Percentiles rank a stretch among this genome's conserved stretches.
Conservation (phyloP, 2,329 filamentous ascomycete species). For the Didymella exigua region DNA sequence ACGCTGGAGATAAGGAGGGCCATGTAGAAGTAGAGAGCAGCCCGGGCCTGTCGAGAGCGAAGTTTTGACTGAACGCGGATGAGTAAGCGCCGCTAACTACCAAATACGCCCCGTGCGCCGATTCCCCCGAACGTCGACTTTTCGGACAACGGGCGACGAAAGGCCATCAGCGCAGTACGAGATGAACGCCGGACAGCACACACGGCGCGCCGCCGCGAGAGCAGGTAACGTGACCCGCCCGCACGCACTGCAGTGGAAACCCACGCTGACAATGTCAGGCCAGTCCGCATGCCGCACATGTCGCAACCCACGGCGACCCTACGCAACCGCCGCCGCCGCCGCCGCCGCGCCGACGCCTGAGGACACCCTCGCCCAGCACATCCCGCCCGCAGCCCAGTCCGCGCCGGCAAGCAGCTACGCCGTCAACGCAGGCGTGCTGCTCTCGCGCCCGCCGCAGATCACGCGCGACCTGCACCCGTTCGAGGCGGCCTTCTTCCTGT, state of each 20-base stretch:
- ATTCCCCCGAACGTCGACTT: conserved; percentile 35
- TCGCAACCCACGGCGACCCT: conserved; percentile 45
- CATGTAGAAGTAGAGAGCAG: conserved; percentile 54
- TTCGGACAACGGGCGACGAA: neutral
- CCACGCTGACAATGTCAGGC: conserved; percentile 44
- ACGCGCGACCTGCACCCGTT: conserved; percentile 85
- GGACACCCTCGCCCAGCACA: conserved; percentile 34
- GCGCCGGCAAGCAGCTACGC: conserved; percentile 53
- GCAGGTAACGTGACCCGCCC: conserved; percentile 40
- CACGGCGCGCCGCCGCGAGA: conserved; percentile 50
- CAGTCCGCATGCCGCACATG: conserved; percentile 55
- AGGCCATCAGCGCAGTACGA: conserved; percentile 7
- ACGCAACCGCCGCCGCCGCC: conserved; percentile 45
- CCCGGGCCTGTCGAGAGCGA: conserved; percentile 14
- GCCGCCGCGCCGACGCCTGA: conserved; percentile 41
- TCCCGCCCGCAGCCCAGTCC: conserved; percentile 44
- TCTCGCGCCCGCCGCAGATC: conserved; percentile 86
- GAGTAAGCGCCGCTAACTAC: conserved; percentile 34
- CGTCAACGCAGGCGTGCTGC: conserved; percentile 70
- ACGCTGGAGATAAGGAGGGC: conserved; percentile 92
- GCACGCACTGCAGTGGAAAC: neutral
- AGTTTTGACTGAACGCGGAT: conserved; percentile 25
- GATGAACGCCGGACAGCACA: conserved; percentile 54
- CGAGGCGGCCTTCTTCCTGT: conserved; percentile 93
- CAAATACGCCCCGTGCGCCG: conserved; percentile 26